Evolutionary conservation across 2,329 filamentous ascomycete genomes (phyloP), one percentile per base, ranked within the genome.

Genomic region (Dothiorella sarmentorum): DNA sequence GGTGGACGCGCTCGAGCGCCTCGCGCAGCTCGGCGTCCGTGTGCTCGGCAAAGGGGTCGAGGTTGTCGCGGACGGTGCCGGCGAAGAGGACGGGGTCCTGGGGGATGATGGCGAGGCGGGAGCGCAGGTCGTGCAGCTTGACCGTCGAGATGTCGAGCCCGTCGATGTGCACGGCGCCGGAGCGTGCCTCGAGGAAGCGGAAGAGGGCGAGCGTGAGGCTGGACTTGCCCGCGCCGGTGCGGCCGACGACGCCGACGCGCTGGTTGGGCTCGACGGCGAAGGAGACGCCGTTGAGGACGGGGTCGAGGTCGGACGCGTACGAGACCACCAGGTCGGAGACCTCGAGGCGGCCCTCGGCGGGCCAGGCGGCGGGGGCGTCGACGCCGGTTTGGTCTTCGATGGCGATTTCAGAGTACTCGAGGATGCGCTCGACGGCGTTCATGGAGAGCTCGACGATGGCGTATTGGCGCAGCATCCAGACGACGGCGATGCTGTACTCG

Each of bases 71-170:
- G 18, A 94, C 77, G 0, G 89, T 91, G 20, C 90, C 90, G 0
- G 86, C 89, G 74, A 94, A 93, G 6, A 94, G 79, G 1, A 92
- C 88, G 0, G 90, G 89, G 64, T 93, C 89, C 73, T 91, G 88
- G 1, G 90, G 89, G 56, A 94, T 93, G 64, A 94, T 92, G 35
- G 88, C 87, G 0, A 94, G 74, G 0, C 88, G 81, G n/a, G 84
- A 86, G 22, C 90, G 83, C 10, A 94, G 76, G 58, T 88, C 84
- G 58, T 87, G 80, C 0, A 92, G 79, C 56, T 82, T 83, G 66
- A 92, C 83, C 65, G 83, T 87, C 20, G 87, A 86, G 53, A 91
- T 89, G 66, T 92, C 88, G 11, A 90, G 64, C 0, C 88, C 88
- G 65, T 92, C 89, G 61, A 93, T 88, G 60, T 78, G 69, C 61